Percentiles rank a stretch among this genome's conserved stretches.
phyloP scores from a whole-genome alignment of 306 rosid genomes.

The Mimosa pudica region DNA sequence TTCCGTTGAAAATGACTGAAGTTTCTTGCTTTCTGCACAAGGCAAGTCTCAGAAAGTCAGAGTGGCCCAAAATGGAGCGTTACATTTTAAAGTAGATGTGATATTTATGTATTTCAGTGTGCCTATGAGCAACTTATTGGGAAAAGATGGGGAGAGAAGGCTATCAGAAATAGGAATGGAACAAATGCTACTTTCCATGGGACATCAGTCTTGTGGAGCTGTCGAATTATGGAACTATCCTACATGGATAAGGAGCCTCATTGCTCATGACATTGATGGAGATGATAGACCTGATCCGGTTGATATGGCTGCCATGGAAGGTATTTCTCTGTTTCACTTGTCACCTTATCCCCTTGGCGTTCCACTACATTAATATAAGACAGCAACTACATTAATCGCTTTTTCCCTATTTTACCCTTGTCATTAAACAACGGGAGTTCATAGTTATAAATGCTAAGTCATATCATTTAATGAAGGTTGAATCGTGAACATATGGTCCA shows the following conservation, averaged over 20 bases:
- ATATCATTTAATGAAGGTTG: too few species aligned
- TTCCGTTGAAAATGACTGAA: background rate
- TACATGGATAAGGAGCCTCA: constrained; percentile 67
- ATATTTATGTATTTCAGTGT: constrained; percentile 47
- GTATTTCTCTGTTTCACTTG: constrained; percentile 34
- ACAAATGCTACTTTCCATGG: constrained; percentile 68
- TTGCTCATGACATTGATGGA: constrained; percentile 68
- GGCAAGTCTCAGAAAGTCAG: background rate
- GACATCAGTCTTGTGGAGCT: constrained; percentile 75
- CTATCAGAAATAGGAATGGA: constrained; percentile 61
- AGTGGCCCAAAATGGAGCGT: constrained; percentile 1
- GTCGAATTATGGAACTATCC: constrained; percentile 71
- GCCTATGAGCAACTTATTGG: constrained; percentile 62
- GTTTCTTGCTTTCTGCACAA: background rate
- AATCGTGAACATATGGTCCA: too few species aligned
- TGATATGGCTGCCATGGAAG: constrained; percentile 75
- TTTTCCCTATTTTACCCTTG: too few species aligned
- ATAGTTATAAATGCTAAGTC: too few species aligned
- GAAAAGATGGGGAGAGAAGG: constrained; percentile 65
- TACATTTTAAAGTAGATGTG: constrained; percentile 15
- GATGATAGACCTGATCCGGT: constrained; percentile 72
- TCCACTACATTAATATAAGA: too few species aligned
- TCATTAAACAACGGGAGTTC: too few species aligned
- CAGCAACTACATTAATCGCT: too few species aligned
- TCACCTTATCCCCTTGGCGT: background rate